Percentiles rank a stretch among this genome's conserved stretches.
Evolutionary conservation across 352 stramenopile genomes (phyloP).

Genomic region (Phytophthora idaei): DNA sequence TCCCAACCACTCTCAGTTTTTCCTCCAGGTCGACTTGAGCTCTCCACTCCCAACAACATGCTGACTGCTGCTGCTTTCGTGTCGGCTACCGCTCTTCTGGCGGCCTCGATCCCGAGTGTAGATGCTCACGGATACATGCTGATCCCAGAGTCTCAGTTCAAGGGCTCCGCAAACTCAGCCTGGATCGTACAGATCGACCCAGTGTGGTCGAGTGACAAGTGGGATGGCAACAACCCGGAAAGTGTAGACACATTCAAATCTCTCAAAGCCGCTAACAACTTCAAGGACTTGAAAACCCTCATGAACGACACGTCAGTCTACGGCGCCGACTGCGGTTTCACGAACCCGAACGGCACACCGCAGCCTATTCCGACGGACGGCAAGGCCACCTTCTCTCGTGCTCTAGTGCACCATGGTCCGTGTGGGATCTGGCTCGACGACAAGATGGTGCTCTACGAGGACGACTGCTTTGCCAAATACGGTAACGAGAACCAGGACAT

Average conservation of each 20-base stretch:
- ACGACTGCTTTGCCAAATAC: constrained; percentile 42
- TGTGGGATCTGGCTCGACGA: constrained; percentile 52
- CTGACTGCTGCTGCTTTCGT: constrained; percentile 30
- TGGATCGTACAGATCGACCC: constrained; percentile 46
- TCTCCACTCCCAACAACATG: constrained; percentile 9
- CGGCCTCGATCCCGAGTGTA: constrained; percentile 18
- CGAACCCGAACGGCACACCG: constrained; percentile 34
- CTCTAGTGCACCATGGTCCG: constrained; percentile 37
- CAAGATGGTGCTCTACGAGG: constrained; percentile 38
- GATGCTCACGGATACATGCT: constrained; percentile 45
- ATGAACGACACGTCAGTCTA: constrained; percentile 45
- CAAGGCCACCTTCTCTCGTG: constrained; percentile 43
- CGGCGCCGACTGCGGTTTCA: constrained; percentile 45
- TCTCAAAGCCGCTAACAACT: constrained; percentile 39
- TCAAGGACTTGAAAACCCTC: constrained; percentile 38
- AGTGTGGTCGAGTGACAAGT: constrained; percentile 31
- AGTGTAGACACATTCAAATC: constrained; percentile 33
- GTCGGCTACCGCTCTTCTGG: constrained; percentile 25
- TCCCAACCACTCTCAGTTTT: constrained; percentile 23
- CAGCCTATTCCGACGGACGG: constrained; percentile 43
- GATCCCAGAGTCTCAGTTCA: constrained; percentile 39
- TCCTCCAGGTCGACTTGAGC: constrained; percentile 8
- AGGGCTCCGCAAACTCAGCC: constrained; percentile 34
- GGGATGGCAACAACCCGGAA: constrained; percentile 41
- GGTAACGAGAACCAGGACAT: constrained; percentile 44